Evolutionary conservation across 495 filamentous ascomycete genomes (phyloP).

Genomic region (Aspergillus mulundensis): DNA sequence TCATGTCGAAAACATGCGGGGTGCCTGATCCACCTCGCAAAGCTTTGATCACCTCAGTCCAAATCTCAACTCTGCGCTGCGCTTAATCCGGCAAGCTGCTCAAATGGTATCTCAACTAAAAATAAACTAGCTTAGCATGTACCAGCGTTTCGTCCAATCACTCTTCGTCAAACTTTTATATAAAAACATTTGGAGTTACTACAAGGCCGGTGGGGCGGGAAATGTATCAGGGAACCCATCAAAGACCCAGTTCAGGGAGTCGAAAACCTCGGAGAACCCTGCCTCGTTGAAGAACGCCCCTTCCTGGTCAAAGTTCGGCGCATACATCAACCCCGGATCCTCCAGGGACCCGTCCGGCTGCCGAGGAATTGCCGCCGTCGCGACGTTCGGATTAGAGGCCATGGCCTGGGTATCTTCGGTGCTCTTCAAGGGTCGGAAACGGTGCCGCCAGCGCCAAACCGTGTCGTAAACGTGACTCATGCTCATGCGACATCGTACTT

Average conservation of each 20-base stretch:
- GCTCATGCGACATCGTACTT: slow-evolving; percentile 47
- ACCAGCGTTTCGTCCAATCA: not conserved
- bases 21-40: slow-evolving; percentile 2
- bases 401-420: slow-evolving; percentile 37
- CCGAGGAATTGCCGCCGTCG: slow-evolving; percentile 21
- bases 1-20: slow-evolving; percentile 2
- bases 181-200: slow-evolving; percentile 14
- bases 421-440: slow-evolving; percentile 41
- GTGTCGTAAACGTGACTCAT: slow-evolving; percentile 51
- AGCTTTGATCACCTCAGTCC: slow-evolving; percentile 1
- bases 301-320: slow-evolving; percentile 39
- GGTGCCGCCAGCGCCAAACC: slow-evolving; percentile 47
- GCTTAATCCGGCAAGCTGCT: not conserved
- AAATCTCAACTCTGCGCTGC: not conserved
- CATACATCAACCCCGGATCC: slow-evolving; percentile 30
- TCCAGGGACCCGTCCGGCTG: slow-evolving; percentile 31
- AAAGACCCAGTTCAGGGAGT: slow-evolving; percentile 48
- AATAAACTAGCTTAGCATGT: not conserved
- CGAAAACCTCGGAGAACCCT: slow-evolving; percentile 46
- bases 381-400: slow-evolving; percentile 29
- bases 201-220: slow-evolving; percentile 39
- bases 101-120: slow-evolving; percentile 14
- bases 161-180: not conserved
- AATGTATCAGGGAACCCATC: slow-evolving; percentile 45
- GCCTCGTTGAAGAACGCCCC: slow-evolving; percentile 42